Base-by-base conservation (phyloP, 768 basidiomycete genomes). In the Trametes coccinea region DNA sequence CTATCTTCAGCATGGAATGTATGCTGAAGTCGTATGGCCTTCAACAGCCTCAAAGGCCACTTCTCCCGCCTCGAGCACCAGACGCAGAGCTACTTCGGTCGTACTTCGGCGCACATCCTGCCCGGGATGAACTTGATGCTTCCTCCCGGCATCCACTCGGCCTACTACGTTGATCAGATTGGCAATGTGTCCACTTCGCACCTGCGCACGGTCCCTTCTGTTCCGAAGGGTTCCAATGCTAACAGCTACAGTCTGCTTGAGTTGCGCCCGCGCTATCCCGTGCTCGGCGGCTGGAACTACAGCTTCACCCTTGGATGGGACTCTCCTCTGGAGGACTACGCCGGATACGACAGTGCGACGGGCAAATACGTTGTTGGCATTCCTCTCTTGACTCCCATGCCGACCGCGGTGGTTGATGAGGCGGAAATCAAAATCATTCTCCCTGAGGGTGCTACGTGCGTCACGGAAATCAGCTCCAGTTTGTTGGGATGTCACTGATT, bases 271-370 rank as follows among this genome's bases (percentile, higher is more conserved):
- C 84, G 97, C 47, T 99, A 95, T 74, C 97, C 97, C 34, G 70
- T 99, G 47, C 73, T 98, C 67, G 97, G 97, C 33, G 94, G 96
- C 45, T 99, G 97, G 97, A 98, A 97, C 71, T 98, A 96, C 74
- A 87, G 80, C 45, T 98, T 95, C 77, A 94, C 93, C 5, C 80
- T 98, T 3, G 97, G 97, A 2, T 99, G 91, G 83, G 95, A 98
- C 67, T 82, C 91, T n/a, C 89, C 89, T 31, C 81, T 94, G 49
- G 82, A 76, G n/a, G 85, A 93, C 71, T 87, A 84, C 9, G 85
- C 83, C 14, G 82, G 80, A 60, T 90, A 84, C 67, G 86, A 92
- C 66, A 79, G 76, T 53, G 76, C 77, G 48, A 85, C 78, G 22
- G 86, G 86, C 34, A 83, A 80, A 65, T 88, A 94, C 70, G 80